Conservation (phyloP, 2,329 filamentous ascomycete genomes). For the Dichotomopilus funicola region DNA sequence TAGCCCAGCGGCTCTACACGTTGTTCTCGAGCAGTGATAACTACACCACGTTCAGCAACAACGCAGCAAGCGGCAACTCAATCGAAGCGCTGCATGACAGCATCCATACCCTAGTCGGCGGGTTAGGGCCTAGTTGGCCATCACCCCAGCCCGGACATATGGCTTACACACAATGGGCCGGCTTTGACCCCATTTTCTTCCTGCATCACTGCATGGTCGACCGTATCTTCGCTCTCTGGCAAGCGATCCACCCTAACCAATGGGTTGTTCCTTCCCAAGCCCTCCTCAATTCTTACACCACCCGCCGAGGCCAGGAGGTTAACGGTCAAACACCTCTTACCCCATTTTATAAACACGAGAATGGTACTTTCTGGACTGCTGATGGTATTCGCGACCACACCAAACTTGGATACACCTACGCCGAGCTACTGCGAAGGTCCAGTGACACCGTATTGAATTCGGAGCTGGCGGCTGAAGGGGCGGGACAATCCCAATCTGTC, state of each 20-base stretch:
- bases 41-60: conserved; percentile 63
- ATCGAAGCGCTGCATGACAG: conserved; percentile 59
- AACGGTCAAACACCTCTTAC: conserved; percentile 52
- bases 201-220: conserved; percentile 73
- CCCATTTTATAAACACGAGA: conserved; percentile 56
- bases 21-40: conserved; percentile 62
- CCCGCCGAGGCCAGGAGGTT: conserved; percentile 45
- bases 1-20: conserved; percentile 59
- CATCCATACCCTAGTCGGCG: conserved; percentile 53
- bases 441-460: conserved; percentile 28
- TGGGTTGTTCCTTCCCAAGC: conserved; percentile 55
- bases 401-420: conserved; percentile 68
- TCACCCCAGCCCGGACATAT: conserved; percentile 54
- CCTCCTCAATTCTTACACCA: conserved; percentile 56
- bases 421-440: conserved; percentile 44
- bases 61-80: conserved; percentile 60
- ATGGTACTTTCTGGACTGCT: conserved; percentile 63
- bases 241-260: conserved; percentile 60
- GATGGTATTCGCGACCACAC: conserved; percentile 51
- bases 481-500: conserved; percentile 31
- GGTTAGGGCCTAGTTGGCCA: conserved; percentile 22
- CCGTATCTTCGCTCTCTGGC: conserved; percentile 70
- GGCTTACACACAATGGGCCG: conserved; percentile 51
- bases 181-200: conserved; percentile 76
- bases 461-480: conserved; percentile 9